Conservation (phyloP, 345 rosid genomes). For the Draba incana region DNA sequence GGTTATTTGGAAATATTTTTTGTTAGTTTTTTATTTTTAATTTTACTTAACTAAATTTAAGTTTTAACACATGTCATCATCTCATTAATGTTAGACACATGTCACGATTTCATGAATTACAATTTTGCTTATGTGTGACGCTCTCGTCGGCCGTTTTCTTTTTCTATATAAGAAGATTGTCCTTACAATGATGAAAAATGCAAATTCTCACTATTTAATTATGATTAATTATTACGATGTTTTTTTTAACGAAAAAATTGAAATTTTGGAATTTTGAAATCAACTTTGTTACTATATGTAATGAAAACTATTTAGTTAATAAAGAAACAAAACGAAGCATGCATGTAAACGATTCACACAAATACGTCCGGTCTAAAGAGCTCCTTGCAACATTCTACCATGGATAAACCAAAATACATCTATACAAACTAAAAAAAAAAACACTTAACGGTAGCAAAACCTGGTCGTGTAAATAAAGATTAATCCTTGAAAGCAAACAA, state of each 20-base stretch:
- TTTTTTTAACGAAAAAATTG: neutral
- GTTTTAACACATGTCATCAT: too few species aligned
- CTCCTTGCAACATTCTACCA: slow-evolving; percentile 21
- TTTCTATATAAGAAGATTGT: too few species aligned
- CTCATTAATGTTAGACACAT: too few species aligned
- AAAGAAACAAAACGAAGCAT: neutral
- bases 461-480: slow-evolving; percentile 12
- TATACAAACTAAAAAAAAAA: slow-evolving; percentile 6
- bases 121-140: too few species aligned
- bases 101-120: too few species aligned
- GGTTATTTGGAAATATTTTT: too few species aligned
- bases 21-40: too few species aligned
- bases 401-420: slow-evolving; percentile 14
- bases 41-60: too few species aligned
- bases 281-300: too few species aligned
- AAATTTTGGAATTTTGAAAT: too few species aligned
- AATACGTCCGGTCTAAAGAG: slow-evolving; percentile 5
- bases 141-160: too few species aligned
- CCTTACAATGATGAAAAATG: neutral
- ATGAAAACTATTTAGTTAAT: too few species aligned
- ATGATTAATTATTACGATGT: neutral
- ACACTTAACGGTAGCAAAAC: slow-evolving; percentile 9
- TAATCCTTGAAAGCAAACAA: slow-evolving; percentile 16
- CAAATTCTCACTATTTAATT: neutral
- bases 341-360: neutral